Percentiles rank a stretch among this genome's conserved stretches.
Evolutionary conservation across 1,284 basidiomycete genomes (phyloP).

Genomic region (Trametes polyzona): DNA sequence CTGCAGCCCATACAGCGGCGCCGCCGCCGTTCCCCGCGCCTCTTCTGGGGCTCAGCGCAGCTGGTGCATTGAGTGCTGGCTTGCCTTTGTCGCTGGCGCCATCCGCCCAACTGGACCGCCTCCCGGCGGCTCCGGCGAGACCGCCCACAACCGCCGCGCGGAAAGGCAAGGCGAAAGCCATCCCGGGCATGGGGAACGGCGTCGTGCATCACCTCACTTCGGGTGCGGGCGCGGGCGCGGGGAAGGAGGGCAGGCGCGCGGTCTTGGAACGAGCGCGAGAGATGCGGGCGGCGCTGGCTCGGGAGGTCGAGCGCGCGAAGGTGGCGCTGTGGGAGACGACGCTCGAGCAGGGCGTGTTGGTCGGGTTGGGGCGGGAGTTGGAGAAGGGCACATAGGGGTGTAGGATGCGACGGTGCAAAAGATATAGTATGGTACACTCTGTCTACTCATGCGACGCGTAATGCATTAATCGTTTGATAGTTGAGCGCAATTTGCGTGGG

Average conservation of each 20-base stretch:
- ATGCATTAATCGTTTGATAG: not conserved
- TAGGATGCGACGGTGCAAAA: not conserved
- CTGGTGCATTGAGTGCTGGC: too few relatives aligned
- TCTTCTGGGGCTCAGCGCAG: not conserved
- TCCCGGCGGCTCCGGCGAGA: not conserved
- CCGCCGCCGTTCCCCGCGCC: not conserved
- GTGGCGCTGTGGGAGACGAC: slow-evolving; percentile 74
- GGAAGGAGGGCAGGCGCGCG: slow-evolving; percentile 16
- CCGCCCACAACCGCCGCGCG: not conserved
- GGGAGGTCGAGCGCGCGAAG: slow-evolving; percentile 63
- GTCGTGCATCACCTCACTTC: too few relatives aligned
- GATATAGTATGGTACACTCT: not conserved
- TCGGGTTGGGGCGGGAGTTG: slow-evolving; percentile 50
- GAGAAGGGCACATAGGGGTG: slow-evolving; percentile 7
- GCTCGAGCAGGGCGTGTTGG: slow-evolving; percentile 71
- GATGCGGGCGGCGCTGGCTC: slow-evolving; percentile 52
- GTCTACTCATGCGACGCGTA: not conserved
- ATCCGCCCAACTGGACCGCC: not conserved
- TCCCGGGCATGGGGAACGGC: slow-evolving; percentile 3
- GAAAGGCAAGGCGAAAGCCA: slow-evolving; percentile 22
- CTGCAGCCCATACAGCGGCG: not conserved
- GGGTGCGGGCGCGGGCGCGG: not conserved
- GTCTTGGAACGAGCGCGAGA: slow-evolving; percentile 49
- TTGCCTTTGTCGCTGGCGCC: not conserved
- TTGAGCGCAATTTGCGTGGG: not conserved